phyloP scores from a whole-genome alignment of 2,329 filamentous ascomycete genomes.

The Alternaria sp. region DNA sequence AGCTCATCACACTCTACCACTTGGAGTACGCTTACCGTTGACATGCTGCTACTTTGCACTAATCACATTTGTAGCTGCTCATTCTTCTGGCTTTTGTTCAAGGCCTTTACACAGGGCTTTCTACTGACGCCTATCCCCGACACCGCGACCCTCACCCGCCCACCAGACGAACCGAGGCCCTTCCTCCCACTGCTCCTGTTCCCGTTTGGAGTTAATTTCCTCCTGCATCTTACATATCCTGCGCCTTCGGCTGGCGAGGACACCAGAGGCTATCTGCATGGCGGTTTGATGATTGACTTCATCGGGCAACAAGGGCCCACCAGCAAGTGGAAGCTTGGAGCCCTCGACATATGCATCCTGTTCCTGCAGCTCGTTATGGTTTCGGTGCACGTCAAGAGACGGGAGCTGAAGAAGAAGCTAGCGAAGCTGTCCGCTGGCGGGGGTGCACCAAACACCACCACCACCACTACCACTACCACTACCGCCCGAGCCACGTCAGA shows the following conservation, averaged over 20 bases:
- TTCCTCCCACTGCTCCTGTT: constrained; percentile 63
- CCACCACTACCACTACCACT: constrained; percentile 13
- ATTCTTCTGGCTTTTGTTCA: constrained; percentile 64
- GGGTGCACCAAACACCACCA: constrained; percentile 20
- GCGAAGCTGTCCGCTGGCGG: constrained; percentile 36
- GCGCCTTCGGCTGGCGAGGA: constrained; percentile 58
- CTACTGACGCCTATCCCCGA: constrained; percentile 67
- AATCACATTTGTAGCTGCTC: constrained; percentile 59
- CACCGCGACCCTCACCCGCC: constrained; percentile 53
- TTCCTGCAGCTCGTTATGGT: constrained; percentile 66
- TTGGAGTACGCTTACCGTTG: constrained; percentile 63
- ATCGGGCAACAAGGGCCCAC: constrained; percentile 68
- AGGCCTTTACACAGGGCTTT: constrained; percentile 64
- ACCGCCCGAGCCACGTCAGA: constrained; percentile 21
- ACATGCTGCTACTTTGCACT: constrained; percentile 7
- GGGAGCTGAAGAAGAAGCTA: constrained; percentile 56
- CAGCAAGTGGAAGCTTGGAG: constrained; percentile 61
- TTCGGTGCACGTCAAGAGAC: constrained; percentile 62
- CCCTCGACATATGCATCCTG: constrained; percentile 64
- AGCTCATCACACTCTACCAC: constrained; percentile 69
- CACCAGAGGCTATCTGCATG: constrained; percentile 65
- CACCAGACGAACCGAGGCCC: constrained; percentile 60
- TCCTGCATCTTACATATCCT: constrained; percentile 59
- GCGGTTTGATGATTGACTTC: constrained; percentile 70
- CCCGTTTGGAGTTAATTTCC: constrained; percentile 64